These are phyloP conservation scores for Sugiyamaella marilandica DNA, from an alignment of 805 yeast genomes.

Conservation along the genomic window DNA sequence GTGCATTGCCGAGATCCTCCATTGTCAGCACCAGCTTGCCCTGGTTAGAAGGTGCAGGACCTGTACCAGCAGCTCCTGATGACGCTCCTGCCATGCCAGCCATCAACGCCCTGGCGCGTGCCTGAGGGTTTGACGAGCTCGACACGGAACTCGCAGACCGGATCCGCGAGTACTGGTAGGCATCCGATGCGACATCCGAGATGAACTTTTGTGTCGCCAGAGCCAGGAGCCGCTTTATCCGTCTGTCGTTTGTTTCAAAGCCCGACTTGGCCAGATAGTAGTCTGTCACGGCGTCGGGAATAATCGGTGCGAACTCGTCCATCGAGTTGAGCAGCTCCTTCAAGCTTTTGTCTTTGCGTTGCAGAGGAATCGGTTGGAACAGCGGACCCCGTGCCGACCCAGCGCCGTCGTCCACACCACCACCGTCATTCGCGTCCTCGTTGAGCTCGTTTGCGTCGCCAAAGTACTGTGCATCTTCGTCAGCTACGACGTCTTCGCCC, in stretches of 20 bases:
- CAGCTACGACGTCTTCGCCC: slow-evolving; percentile 22
- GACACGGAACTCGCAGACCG: slow-evolving; percentile 85
- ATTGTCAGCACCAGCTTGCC: slow-evolving; percentile 85
- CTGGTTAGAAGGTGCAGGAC: slow-evolving; percentile 39
- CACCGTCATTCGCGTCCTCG: slow-evolving; percentile 10
- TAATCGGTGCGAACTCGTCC: slow-evolving; percentile 93
- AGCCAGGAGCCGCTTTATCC: slow-evolving; percentile 79
- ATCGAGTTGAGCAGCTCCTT: slow-evolving; percentile 80
- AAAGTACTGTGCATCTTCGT: slow-evolving; percentile 27
- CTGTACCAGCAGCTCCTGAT: slow-evolving; percentile 32
- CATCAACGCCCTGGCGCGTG: slow-evolving; percentile 70
- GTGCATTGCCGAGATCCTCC: slow-evolving; percentile 89
- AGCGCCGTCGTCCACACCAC: neutral
- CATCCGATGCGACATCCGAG: slow-evolving; percentile 92
- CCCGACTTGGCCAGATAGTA: slow-evolving; percentile 85
- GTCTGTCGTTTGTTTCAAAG: slow-evolving; percentile 69
- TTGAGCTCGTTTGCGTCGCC: slow-evolving; percentile 13
- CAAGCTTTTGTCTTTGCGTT: slow-evolving; percentile 36
- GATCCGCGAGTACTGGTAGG: slow-evolving; percentile 91
- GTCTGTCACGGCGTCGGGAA: slow-evolving; percentile 95
- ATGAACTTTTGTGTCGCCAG: slow-evolving; percentile 94
- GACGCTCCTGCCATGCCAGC: slow-evolving; percentile 50
- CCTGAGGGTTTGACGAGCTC: slow-evolving; percentile 79
- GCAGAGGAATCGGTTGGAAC: slow-evolving; percentile 21
- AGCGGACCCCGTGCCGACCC: slow-evolving; percentile 22